Evolutionary conservation across 495 filamentous ascomycete species (phyloP), one percentile per base, ranked within the genome.

Genomic region (Achaetomiella virescens): DNA sequence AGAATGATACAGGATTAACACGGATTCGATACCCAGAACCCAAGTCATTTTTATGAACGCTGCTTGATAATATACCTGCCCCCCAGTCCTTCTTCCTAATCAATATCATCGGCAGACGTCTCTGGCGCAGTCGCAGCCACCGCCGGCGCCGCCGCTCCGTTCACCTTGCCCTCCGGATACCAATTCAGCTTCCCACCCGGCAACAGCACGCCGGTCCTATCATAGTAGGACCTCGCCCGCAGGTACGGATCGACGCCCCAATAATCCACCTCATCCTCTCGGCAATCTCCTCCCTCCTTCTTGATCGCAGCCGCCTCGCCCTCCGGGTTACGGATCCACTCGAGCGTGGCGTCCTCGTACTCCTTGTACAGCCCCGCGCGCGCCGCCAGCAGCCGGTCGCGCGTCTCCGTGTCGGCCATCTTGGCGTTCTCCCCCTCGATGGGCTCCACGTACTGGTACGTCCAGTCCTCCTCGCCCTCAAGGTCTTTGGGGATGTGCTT

Each of bases 201-300:
- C 53, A 79, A 66, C 41, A 95, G 73, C 56, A 93, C 75, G 1
- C 89, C 84, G 10, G 78, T 75, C 57, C 90, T 77, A 65, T 95
- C 90, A 59, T 95, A 95, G 21, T 83, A 70, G 11, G 83, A 84
- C 61, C 84, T 76, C 38, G 87, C 84, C 15, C 90, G 77, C 21
- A 91, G 48, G 66, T 91, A 90, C 0, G 86, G 86, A 66, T 93
- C 89, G 8, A 91, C 63, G 11, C 74, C 72, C 93, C 95, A 98
- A 71, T 98, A 97, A 51, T 89, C 87, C 35, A 77, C 75, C 81
- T 75, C 55, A 97, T 66, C 48, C 78, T 68, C 52, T 78, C 79
- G 12, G 83, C 83, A 10, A 91, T 55, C 27, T 68, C 63, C 22
- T 76, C 68, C 47, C 87, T 72, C 68, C 46, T 67, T 65, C 46